These are phyloP conservation scores for Termitomyces sp. DNA, from an alignment of 768 basidiomycete species.

Conservation along the genomic window DNA sequence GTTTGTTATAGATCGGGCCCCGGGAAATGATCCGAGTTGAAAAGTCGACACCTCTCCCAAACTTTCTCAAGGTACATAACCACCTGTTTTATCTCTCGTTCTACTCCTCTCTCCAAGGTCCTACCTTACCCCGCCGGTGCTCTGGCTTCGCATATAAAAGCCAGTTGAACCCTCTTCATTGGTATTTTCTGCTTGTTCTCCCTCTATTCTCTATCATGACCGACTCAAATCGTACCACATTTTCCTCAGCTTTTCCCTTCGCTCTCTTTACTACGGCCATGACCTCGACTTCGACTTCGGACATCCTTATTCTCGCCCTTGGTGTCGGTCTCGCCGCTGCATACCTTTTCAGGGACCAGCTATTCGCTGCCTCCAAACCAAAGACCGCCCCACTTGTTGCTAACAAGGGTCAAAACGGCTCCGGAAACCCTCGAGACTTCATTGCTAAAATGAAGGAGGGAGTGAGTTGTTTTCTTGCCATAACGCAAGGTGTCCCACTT, in stretches of 20 bases:
- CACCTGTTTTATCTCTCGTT: slow-evolving; percentile 10
- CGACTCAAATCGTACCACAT: slow-evolving; percentile 30
- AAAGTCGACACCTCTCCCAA: slow-evolving; percentile 13
- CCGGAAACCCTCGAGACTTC: slow-evolving; percentile 90
- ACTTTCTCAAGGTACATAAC: slow-evolving; percentile 10
- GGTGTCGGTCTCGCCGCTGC: slow-evolving; percentile 72
- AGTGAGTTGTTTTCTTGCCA: slow-evolving; percentile 42
- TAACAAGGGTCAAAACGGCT: slow-evolving; percentile 53
- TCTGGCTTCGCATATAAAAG: slow-evolving; percentile 18
- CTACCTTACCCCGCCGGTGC: not conserved
- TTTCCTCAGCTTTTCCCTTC: slow-evolving; percentile 33
- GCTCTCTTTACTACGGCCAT: slow-evolving; percentile 33
- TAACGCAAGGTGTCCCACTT: not conserved
- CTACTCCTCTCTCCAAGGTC: slow-evolving; percentile 4
- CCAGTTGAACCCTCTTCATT: slow-evolving; percentile 20
- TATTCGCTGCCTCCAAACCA: slow-evolving; percentile 65
- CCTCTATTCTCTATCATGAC: slow-evolving; percentile 20
- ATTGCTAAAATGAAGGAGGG: slow-evolving; percentile 91
- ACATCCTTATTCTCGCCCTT: slow-evolving; percentile 65
- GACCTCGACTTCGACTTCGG: slow-evolving; percentile 62
- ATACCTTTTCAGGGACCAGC: slow-evolving; percentile 81
- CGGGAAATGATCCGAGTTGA: slow-evolving; percentile 13
- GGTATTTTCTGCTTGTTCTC: slow-evolving; percentile 16
- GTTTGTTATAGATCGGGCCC: slow-evolving; percentile 5
- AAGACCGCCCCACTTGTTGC: slow-evolving; percentile 43